These are phyloP conservation scores for Komagataella pseudopastoris DNA, from an alignment of 805 yeast species.

Conservation along the genomic window DNA sequence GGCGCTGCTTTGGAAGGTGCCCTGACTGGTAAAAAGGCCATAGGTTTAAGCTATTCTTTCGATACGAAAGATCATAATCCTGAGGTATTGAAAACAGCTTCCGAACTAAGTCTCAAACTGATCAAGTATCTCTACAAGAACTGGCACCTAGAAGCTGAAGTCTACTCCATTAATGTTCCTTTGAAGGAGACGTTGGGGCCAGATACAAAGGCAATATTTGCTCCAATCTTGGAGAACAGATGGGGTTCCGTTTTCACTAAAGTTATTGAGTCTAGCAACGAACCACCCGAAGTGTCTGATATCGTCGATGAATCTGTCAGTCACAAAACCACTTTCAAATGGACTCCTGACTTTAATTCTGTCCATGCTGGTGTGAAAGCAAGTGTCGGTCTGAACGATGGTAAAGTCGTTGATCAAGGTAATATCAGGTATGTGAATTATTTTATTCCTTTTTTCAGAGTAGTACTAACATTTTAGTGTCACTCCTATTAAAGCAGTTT, in stretches of 20 bases:
- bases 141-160: slow-evolving; percentile 49
- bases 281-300: slow-evolving; percentile 13
- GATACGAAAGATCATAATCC: slow-evolving; percentile 36
- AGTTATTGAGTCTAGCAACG: slow-evolving; percentile 8
- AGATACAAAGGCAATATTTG: slow-evolving; percentile 46
- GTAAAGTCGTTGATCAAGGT: slow-evolving; percentile 52
- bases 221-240: slow-evolving; percentile 69
- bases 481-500: slow-evolving; percentile 63
- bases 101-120: slow-evolving; percentile 50
- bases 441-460: slow-evolving; percentile 19
- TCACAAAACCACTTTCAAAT: slow-evolving; percentile 38
- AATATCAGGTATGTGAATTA: slow-evolving; percentile 30
- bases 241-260: slow-evolving; percentile 59
- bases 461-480: slow-evolving; percentile 24
- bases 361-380: slow-evolving; percentile 41
- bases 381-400: slow-evolving; percentile 44
- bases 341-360: slow-evolving; percentile 74
- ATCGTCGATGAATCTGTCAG: slow-evolving; percentile 32
- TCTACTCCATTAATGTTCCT: slow-evolving; percentile 81
- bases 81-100: slow-evolving; percentile 45
- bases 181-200: slow-evolving; percentile 36
- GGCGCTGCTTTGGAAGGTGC: slow-evolving; percentile 97
- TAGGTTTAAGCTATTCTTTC: slow-evolving; percentile 85
- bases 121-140: slow-evolving; percentile 41
- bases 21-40: slow-evolving; percentile 51